phyloP scores from a whole-genome alignment of 164 flowering plant genomes.

The Berberis vulgaris region DNA sequence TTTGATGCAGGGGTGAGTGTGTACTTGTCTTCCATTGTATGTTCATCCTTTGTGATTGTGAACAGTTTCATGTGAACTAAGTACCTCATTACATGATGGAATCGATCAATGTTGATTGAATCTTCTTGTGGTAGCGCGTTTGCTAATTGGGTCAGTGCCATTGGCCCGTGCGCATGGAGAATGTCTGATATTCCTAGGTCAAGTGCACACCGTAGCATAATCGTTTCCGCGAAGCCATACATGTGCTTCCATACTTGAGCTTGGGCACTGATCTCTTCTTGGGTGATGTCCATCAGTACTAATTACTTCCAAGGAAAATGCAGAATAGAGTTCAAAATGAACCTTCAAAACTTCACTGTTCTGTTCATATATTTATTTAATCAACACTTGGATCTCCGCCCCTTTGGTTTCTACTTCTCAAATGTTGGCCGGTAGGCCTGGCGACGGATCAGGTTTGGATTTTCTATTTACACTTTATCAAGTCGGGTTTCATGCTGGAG shows the following conservation, averaged over 20 bases:
- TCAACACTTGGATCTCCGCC: too few species aligned
- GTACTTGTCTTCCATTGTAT: background rate
- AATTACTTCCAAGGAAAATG: too few species aligned
- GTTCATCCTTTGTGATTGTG: background rate
- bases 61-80: conserved; percentile 11
- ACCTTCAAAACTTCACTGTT: too few species aligned
- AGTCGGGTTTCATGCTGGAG: too few species aligned
- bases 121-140: background rate
- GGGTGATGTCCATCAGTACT: too few species aligned
- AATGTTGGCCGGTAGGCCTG: too few species aligned
- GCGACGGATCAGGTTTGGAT: too few species aligned
- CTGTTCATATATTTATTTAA: too few species aligned
- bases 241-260: conserved; percentile 9
- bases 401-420: too few species aligned
- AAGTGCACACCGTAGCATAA: background rate
- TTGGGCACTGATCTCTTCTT: conserved; percentile 3
- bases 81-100: conserved; percentile 2
- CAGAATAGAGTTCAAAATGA: too few species aligned
- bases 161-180: conserved; percentile 1
- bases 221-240: conserved; percentile 2
- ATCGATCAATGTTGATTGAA: background rate
- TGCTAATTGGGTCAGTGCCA: conserved; percentile 1
- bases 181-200: conserved; percentile 2
- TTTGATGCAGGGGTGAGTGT: conserved; percentile 2
- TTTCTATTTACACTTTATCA: too few species aligned